Percentiles rank a stretch among this genome's conserved stretches.
These are phyloP conservation scores for Colletotrichum theobromicola DNA, from an alignment of 2,329 filamentous ascomycete genomes.

Conservation along the genomic window DNA sequence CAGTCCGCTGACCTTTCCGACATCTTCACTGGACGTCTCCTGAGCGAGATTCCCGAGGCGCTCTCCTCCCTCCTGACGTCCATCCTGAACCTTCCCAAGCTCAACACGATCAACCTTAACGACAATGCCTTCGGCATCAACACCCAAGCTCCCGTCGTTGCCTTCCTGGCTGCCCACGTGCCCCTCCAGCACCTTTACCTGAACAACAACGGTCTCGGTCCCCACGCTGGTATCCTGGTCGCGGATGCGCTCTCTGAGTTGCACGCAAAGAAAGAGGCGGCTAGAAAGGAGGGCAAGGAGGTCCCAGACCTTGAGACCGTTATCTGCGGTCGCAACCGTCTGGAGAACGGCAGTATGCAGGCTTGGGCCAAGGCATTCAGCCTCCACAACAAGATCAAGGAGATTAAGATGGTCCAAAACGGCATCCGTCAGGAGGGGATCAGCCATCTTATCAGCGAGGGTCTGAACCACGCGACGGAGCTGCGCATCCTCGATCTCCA, in stretches of 20 bases:
- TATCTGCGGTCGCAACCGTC: conserved; percentile 92
- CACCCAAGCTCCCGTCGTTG: conserved; percentile 89
- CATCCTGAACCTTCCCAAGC: conserved; percentile 82
- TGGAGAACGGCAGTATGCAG: conserved; percentile 95
- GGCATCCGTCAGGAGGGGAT: conserved; percentile 96
- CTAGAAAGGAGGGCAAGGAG: conserved; percentile 71
- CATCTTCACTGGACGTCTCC: conserved; percentile 94
- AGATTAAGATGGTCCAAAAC: conserved; percentile 97
- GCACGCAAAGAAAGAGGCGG: conserved; percentile 82
- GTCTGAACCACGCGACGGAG: conserved; percentile 71
- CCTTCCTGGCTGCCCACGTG: conserved; percentile 86
- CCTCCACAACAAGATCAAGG: conserved; percentile 81
- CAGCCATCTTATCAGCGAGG: conserved; percentile 77
- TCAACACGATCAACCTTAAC: conserved; percentile 93
- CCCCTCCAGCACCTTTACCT: conserved; percentile 94
- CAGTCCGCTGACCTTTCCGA: conserved; percentile 89
- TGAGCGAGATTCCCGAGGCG: conserved; percentile 92
- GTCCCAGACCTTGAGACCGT: conserved; percentile 93
- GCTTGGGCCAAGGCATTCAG: conserved; percentile 91
- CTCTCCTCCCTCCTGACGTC: conserved; percentile 85
- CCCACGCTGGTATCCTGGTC: conserved; percentile 86
- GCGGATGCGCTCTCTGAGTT: conserved; percentile 86
- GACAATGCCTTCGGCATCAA: conserved; percentile 98
- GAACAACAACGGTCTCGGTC: conserved; percentile 97
- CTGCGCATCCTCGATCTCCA: conserved; percentile 87